phyloP scores from a whole-genome alignment of 2,329 filamentous ascomycete species.

The Penicillium sp. region DNA sequence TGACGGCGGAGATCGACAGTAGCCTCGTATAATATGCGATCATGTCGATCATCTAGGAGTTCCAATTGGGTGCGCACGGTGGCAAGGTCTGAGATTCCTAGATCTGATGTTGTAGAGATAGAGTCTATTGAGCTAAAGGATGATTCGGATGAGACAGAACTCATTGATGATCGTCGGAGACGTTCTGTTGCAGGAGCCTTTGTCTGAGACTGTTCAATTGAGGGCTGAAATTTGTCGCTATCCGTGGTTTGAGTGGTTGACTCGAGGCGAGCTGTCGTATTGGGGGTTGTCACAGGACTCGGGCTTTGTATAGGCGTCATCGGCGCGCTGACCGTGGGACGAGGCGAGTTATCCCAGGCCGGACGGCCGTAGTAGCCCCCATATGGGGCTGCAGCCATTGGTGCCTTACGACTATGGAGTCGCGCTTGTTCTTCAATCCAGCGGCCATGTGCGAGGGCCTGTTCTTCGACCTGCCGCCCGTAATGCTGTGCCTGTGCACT shows the following conservation, averaged over 20 bases:
- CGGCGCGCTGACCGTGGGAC: neutral
- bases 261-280: neutral
- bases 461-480: slow-evolving; percentile 40
- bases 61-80: slow-evolving; percentile 38
- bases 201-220: neutral
- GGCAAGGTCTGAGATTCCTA: slow-evolving; percentile 37
- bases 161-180: slow-evolving; percentile 30
- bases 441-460: slow-evolving; percentile 37
- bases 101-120: slow-evolving; percentile 38
- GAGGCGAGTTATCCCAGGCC: slow-evolving; percentile 3
- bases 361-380: slow-evolving; percentile 1
- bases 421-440: slow-evolving; percentile 42
- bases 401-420: slow-evolving; percentile 27
- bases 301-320: neutral
- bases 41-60: slow-evolving; percentile 36
- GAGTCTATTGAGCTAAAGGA: slow-evolving; percentile 41
- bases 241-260: neutral
- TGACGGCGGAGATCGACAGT: slow-evolving; percentile 38
- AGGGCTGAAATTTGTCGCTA: neutral
- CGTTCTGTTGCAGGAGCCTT: slow-evolving; percentile 10
- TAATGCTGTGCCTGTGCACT: slow-evolving; percentile 38
- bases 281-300: slow-evolving; percentile 5
- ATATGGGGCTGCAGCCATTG: slow-evolving; percentile 1
- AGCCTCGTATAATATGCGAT: slow-evolving; percentile 37
- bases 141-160: slow-evolving; percentile 33